Conservation (phyloP, 2,329 filamentous ascomycete species). For the Coniochaeta sp. region DNA sequence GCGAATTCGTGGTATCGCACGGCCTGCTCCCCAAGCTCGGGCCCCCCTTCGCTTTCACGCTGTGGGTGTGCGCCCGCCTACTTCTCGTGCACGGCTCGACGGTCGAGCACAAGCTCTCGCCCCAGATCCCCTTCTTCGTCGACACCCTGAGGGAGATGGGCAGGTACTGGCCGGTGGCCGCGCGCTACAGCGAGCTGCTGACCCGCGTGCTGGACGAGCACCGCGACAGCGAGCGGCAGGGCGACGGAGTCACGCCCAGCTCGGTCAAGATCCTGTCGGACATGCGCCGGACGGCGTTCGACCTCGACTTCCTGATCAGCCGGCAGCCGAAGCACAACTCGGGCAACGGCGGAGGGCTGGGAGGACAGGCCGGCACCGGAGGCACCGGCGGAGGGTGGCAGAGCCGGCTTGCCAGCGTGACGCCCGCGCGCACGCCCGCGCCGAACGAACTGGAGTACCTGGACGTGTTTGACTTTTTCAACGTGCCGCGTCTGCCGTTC, state of each 20-base stretch:
- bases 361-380: constrained; percentile 7
- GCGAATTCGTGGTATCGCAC: constrained; percentile 69
- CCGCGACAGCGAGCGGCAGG: constrained; percentile 66
- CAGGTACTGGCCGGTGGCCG: constrained; percentile 76
- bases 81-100: constrained; percentile 86
- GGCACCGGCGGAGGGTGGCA: constrained; percentile 14
- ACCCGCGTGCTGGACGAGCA: constrained; percentile 83
- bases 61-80: constrained; percentile 86
- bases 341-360: constrained; percentile 4
- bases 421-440: constrained; percentile 60
- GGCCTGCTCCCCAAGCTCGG: constrained; percentile 72
- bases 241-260: constrained; percentile 68
- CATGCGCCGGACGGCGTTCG: constrained; percentile 85
- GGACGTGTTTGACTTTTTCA: constrained; percentile 93
- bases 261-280: constrained; percentile 83
- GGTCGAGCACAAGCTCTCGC: constrained; percentile 74
- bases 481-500: constrained; percentile 66
- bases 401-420: constrained; percentile 43
- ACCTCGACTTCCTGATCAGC: constrained; percentile 83
- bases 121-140: constrained; percentile 74
- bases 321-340: constrained; percentile 55
- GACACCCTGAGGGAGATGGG: constrained; percentile 76
- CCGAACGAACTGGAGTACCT: constrained; percentile 83
- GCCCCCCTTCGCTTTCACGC: constrained; percentile 82
- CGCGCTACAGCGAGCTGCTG: constrained; percentile 71